These are phyloP conservation scores for Moesziomyces sp. DNA, from an alignment of 1,284 basidiomycete species.

Conservation along the genomic window DNA sequence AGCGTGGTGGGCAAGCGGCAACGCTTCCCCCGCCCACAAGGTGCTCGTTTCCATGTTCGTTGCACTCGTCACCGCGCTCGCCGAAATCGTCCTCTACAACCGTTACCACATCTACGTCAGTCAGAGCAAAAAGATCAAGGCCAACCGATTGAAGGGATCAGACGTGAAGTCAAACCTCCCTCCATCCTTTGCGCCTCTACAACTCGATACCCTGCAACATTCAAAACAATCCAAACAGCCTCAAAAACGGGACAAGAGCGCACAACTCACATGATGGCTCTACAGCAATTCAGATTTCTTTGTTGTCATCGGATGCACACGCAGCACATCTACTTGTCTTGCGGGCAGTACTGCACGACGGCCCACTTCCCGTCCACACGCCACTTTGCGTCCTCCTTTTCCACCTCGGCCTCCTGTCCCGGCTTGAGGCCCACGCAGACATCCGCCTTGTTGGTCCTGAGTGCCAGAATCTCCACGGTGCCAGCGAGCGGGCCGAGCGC, in stretches of 20 bases:
- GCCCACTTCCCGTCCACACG: constrained; percentile 62
- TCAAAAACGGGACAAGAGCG: neutral
- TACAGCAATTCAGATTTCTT: neutral
- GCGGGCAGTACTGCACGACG: constrained; percentile 50
- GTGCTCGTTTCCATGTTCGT: constrained; percentile 29
- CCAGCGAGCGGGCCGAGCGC: constrained; percentile 81
- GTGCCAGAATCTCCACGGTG: constrained; percentile 81
- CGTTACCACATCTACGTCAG: constrained; percentile 33
- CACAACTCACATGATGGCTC: constrained; percentile 6
- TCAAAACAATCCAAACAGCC: no score
- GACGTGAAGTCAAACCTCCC: constrained; percentile 7
- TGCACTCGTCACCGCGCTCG: constrained; percentile 27
- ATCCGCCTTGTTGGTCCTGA: constrained; percentile 96
- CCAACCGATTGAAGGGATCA: constrained; percentile 25
- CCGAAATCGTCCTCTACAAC: constrained; percentile 42
- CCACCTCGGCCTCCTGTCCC: constrained; percentile 50
- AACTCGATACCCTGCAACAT: constrained; percentile 2
- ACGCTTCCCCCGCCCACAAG: constrained; percentile 17
- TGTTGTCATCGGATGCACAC: neutral
- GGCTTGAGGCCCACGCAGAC: constrained; percentile 61
- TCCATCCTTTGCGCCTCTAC: constrained; percentile 24
- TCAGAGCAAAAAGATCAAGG: constrained; percentile 24
- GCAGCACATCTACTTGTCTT: constrained; percentile 16
- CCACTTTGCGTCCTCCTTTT: constrained; percentile 57
- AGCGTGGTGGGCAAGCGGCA: constrained; percentile 40